Conservation (phyloP, 805 yeast species). For the Lachancea sp. region DNA sequence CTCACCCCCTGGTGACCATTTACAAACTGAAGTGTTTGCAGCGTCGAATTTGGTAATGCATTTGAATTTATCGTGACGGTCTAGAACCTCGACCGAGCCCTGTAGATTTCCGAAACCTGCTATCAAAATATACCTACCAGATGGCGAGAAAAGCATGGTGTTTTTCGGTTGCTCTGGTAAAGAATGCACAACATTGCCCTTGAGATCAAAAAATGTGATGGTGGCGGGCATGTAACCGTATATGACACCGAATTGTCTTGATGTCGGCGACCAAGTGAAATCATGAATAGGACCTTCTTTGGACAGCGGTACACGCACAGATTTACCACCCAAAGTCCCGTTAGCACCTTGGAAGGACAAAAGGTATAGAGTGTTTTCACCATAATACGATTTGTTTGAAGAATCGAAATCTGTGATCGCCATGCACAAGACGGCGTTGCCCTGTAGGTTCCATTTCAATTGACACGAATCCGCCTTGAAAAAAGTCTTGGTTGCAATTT, state of each 20-base stretch:
- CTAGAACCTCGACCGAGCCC: slow-evolving; percentile 92
- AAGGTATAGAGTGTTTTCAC: slow-evolving; percentile 87
- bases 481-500: slow-evolving; percentile 79
- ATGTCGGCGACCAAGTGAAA: slow-evolving; percentile 93
- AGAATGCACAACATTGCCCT: slow-evolving; percentile 81
- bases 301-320: slow-evolving; percentile 78
- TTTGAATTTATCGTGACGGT: slow-evolving; percentile 77
- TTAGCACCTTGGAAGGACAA: slow-evolving; percentile 40
- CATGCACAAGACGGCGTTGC: slow-evolving; percentile 87
- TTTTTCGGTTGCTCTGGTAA: slow-evolving; percentile 85
- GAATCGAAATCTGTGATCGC: slow-evolving; percentile 96
- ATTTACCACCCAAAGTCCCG: slow-evolving; percentile 89
- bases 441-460: slow-evolving; percentile 88
- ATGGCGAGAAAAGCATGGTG: slow-evolving; percentile 88
- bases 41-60: slow-evolving; percentile 83
- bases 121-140: slow-evolving; percentile 81
- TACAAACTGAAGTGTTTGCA: slow-evolving; percentile 90
- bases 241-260: slow-evolving; percentile 94
- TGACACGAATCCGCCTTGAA: slow-evolving; percentile 94
- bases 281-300: slow-evolving; percentile 97
- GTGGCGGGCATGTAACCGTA: slow-evolving; percentile 98
- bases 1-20: slow-evolving; percentile 97
- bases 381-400: slow-evolving; percentile 89
- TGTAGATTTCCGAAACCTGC: slow-evolving; percentile 98
- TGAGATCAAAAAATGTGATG: slow-evolving; percentile 87